These are phyloP conservation scores for Russula vinacea DNA, from an alignment of 768 basidiomycete genomes.

Conservation along the genomic window DNA sequence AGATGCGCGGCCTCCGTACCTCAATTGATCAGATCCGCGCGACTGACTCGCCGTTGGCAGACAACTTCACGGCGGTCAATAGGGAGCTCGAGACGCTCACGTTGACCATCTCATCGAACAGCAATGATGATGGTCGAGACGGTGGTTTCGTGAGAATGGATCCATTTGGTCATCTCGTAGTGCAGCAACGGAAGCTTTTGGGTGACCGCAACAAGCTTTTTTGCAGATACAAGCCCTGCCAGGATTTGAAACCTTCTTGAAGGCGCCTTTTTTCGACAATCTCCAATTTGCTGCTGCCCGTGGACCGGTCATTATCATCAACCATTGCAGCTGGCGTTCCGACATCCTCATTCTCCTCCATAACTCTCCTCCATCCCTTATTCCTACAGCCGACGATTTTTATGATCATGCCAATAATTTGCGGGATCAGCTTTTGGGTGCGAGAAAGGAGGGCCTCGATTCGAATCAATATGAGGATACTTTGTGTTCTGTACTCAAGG, in stretches of 20 bases:
- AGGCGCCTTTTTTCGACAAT: neutral
- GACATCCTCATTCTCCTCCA: neutral
- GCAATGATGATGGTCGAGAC: neutral
- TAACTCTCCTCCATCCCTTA: neutral
- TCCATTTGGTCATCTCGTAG: conserved; percentile 34
- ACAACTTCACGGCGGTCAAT: neutral
- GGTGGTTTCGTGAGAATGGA: neutral
- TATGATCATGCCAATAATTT: conserved; percentile 41
- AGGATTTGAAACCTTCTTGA: neutral
- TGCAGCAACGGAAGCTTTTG: neutral
- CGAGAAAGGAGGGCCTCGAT: neutral
- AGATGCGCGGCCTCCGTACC: conserved; percentile 6
- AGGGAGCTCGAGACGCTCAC: neutral
- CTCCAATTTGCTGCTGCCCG: neutral
- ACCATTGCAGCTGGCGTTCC: conserved; percentile 1
- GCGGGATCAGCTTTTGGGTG: neutral
- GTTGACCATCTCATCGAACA: neutral
- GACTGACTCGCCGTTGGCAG: neutral
- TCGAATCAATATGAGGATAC: neutral
- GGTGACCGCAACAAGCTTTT: neutral
- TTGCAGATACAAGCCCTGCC: neutral
- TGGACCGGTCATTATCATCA: neutral
- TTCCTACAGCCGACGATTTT: conserved; percentile 50
- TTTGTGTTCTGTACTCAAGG: neutral
- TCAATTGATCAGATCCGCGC: conserved; percentile 2